A percentile compares a stretch with the other conserved stretches of the same genome.
Evolutionary conservation across 2,329 filamentous ascomycete genomes (phyloP).

Genomic region (Magnaporthales sp.): DNA sequence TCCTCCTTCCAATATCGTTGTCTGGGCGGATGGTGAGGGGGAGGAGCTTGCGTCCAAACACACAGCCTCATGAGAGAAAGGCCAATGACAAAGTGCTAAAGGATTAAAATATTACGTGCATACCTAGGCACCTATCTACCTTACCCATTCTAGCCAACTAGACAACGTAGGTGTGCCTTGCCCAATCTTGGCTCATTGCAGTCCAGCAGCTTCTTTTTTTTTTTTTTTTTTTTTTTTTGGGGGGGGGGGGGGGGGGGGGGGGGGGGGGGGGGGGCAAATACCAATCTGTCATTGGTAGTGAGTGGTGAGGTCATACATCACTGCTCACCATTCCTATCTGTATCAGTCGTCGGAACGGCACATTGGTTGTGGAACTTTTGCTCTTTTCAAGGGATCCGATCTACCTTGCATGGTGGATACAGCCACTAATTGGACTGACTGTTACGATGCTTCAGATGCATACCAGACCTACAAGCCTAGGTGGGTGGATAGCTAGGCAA

Average conservation of each 20-base stretch:
- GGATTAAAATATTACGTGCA: neutral
- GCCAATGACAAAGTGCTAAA: neutral
- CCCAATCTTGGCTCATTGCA: neutral
- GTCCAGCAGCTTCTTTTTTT: neutral
- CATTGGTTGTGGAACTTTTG: neutral
- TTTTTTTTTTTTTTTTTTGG: neutral
- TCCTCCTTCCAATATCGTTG: conserved; percentile 32
- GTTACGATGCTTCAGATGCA: neutral
- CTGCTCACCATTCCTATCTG: neutral
- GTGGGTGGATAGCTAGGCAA: neutral
- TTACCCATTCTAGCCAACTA: neutral
- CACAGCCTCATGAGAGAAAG: neutral
- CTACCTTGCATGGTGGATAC: neutral
- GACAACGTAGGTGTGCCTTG: neutral
- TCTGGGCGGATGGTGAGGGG: conserved; percentile 32
- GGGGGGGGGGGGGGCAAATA: neutral
- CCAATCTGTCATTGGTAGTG: neutral
- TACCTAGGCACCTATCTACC: neutral
- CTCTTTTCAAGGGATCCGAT: neutral
- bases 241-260: too few relatives aligned
- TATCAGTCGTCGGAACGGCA: neutral
- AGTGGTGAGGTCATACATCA: conserved; percentile 4
- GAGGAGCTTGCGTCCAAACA: neutral
- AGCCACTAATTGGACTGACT: neutral
- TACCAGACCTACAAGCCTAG: neutral